phyloP scores from a whole-genome alignment of 768 basidiomycete species.

The Pleurotus giganteus region DNA sequence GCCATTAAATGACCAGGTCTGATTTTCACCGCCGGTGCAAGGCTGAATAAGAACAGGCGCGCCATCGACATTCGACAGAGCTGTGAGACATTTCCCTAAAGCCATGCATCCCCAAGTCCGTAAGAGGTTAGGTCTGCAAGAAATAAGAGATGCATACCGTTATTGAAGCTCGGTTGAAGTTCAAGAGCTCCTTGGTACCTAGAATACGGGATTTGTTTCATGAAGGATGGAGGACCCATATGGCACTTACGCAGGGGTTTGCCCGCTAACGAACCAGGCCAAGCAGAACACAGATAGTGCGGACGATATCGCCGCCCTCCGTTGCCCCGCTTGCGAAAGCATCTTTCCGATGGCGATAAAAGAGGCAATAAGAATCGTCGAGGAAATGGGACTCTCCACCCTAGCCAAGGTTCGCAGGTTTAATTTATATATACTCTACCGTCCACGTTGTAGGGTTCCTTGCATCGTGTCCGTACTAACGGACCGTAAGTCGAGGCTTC shows the following conservation, averaged over 20 bases:
- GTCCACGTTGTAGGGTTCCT: constrained; percentile 1
- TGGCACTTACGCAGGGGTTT: not conserved
- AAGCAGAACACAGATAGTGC: not conserved
- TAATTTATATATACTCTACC: not conserved
- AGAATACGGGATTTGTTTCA: not conserved
- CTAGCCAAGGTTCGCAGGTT: not conserved
- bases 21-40: constrained; percentile 40
- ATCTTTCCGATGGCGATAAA: not conserved
- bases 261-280: not conserved
- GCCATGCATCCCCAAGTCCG: not conserved
- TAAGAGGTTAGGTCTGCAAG: not conserved
- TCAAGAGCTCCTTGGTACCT: constrained; percentile 3
- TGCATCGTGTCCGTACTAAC: constrained; percentile 1
- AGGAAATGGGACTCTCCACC: not conserved
- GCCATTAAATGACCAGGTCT: constrained; percentile 47
- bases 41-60: constrained; percentile 44
- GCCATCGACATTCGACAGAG: constrained; percentile 46
- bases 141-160: not conserved
- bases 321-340: not conserved
- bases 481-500: not conserved
- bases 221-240: not conserved
- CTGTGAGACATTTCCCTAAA: constrained; percentile 50
- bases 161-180: not conserved
- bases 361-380: not conserved
- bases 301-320: not conserved